Conservation (phyloP, 2,329 filamentous ascomycete genomes). For the Aspergillus jensenii region DNA sequence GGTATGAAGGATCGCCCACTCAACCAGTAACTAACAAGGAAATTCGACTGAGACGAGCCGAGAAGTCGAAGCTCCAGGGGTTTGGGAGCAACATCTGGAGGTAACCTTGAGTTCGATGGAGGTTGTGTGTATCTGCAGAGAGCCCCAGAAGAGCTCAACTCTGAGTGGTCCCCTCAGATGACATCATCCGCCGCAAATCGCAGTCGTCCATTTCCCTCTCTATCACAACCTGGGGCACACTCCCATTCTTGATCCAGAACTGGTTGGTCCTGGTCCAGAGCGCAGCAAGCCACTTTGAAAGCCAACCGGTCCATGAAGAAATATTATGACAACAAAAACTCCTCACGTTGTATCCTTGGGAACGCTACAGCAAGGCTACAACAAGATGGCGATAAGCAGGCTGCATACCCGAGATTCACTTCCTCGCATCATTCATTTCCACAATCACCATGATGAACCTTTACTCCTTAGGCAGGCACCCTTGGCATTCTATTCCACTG, state of each 20-base stretch:
- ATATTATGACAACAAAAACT: background rate
- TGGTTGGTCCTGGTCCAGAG: background rate
- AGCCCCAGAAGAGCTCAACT: background rate
- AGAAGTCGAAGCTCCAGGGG: background rate
- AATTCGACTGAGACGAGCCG: background rate
- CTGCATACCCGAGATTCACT: background rate
- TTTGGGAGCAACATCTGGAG: background rate
- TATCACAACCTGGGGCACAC: background rate
- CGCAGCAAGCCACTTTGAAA: too few relatives aligned
- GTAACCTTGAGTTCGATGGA: background rate
- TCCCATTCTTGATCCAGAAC: background rate
- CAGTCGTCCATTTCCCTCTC: background rate
- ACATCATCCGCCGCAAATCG: constrained; percentile 7
- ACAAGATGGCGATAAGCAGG: background rate
- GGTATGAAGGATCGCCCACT: background rate
- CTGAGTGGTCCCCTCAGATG: constrained; percentile 12
- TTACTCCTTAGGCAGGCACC: background rate
- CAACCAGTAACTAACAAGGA: background rate
- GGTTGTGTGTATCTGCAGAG: background rate
- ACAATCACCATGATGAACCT: background rate
- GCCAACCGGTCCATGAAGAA: too few relatives aligned
- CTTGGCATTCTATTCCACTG: background rate
- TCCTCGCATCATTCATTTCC: background rate
- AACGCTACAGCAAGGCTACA: background rate
- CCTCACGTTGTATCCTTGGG: constrained; percentile 2